Base-by-base conservation (phyloP, 1,284 basidiomycete species). In the Malassezia brasiliensis region DNA sequence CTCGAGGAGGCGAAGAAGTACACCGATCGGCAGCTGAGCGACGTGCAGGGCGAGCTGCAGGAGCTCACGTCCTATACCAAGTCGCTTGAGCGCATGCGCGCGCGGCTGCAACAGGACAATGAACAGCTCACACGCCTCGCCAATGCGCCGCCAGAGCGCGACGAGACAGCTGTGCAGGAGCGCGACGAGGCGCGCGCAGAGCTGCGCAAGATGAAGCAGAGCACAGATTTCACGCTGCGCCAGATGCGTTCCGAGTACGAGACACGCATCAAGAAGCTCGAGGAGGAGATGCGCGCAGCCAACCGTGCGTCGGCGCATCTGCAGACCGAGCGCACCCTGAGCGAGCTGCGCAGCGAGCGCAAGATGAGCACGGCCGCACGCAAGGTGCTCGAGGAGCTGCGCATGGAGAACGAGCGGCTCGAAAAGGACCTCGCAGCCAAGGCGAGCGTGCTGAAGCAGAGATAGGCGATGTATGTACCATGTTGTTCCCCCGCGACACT, bases 1-100 rank as follows among this genome's bases (percentile, higher is more conserved):
- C 81, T 96, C 6, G 91, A 98, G 74, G 88, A 94, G 70, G 93
- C 94, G 10, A 96, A 96, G 76, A 86, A 86, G 55, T 85, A 94
- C 60, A 94, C 94, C 1, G 93, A 98, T 72, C 83, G 87, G 25
- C 89, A 96, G 74, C 82, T 96, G 7, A 82, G 80, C 25, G 88
- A 90, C 19, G 85, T 88, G 0, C 85, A 87, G 61, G 76, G 80
- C 22, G 87, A 90, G 74, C 74, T 91, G 28, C 81, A 84, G 74
- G 83, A 84, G 67, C 83, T 86, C 42, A 79, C 78, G 0, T 79
- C 81, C 2, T 87, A 89, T 65, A 87, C 90, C 56, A 83, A 84
- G 40, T 88, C 87, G 22, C 79, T 93, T 17, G 86, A 90, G 77
- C 87, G 87, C 74, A 83, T 83, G 3, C 88, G 86, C 72, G 78